A percentile compares a stretch with the other conserved stretches of the same genome.
Evolutionary conservation across 2,329 filamentous ascomycete genomes (phyloP).

Genomic region (Cryoendolithus antarcticus): DNA sequence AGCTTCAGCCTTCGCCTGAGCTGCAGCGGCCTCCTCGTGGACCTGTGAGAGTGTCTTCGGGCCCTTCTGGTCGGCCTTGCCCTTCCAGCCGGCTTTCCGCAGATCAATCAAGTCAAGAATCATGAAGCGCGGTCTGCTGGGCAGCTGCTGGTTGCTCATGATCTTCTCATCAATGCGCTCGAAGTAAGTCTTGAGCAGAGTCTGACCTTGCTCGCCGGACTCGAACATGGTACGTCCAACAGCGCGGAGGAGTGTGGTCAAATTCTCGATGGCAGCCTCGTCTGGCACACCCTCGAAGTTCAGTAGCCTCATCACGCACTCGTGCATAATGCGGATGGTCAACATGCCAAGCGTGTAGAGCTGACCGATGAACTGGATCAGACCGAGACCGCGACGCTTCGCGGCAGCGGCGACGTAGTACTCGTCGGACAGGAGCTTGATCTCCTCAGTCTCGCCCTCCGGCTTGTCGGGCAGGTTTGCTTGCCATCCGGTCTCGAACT

Average conservation of each 20-base stretch:
- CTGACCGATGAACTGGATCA: conserved; percentile 98
- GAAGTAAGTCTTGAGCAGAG: conserved; percentile 92
- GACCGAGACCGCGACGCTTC: conserved; percentile 91
- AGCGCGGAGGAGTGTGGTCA: conserved; percentile 83
- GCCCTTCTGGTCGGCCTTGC: conserved; percentile 92
- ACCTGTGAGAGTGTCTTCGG: conserved; percentile 95
- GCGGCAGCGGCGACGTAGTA: conserved; percentile 90
- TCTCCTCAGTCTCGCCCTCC: conserved; percentile 60
- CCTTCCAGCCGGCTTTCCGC: conserved; percentile 62
- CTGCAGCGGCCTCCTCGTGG: conserved; percentile 66
- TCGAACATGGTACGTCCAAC: conserved; percentile 79
- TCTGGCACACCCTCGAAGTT: conserved; percentile 90
- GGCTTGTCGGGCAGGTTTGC: conserved; percentile 67
- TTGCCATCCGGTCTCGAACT: conserved; percentile 98
- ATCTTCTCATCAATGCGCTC: conserved; percentile 72
- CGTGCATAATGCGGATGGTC: conserved; percentile 98
- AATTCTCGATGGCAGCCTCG: conserved; percentile 89
- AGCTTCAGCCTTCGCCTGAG: conserved; percentile 68
- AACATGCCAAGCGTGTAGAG: conserved; percentile 98
- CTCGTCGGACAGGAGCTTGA: conserved; percentile 80
- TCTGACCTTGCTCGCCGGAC: conserved; percentile 58
- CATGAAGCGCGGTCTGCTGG: conserved; percentile 90
- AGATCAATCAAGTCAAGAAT: conserved; percentile 88
- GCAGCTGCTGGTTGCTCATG: conserved; percentile 59
- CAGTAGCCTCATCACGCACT: conserved; percentile 93